Percentiles rank a stretch among this genome's conserved stretches.
Evolutionary conservation across 805 yeast genomes (phyloP).

Genomic region (Schwanniomyces yamadae): DNA sequence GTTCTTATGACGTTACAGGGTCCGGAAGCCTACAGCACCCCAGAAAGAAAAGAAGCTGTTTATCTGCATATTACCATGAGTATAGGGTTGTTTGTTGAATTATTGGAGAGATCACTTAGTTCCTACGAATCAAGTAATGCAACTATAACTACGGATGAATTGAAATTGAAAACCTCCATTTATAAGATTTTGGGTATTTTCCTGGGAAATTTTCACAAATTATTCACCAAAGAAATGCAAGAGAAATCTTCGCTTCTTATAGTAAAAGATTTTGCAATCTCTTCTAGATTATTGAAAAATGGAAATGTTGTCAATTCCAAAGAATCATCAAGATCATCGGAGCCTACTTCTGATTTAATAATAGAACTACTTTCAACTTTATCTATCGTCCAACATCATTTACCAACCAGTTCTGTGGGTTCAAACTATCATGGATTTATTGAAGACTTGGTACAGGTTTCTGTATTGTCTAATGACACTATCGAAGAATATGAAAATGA

Average conservation of each 20-base stretch:
- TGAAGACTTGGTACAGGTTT: constrained; percentile 33
- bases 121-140: neutral
- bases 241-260: constrained; percentile 12
- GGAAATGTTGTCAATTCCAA: constrained; percentile 11
- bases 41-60: constrained; percentile 36
- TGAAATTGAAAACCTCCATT: constrained; percentile 25
- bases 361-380: constrained; percentile 34
- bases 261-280: constrained; percentile 23
- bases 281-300: constrained; percentile 13
- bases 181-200: constrained; percentile 25
- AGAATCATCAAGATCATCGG: constrained; percentile 4
- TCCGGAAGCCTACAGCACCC: constrained; percentile 44
- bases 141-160: constrained; percentile 9
- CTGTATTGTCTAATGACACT: constrained; percentile 42
- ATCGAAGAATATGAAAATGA: constrained; percentile 56
- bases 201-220: constrained; percentile 28
- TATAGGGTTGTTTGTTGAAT: constrained; percentile 16
- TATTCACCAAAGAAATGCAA: constrained; percentile 18
- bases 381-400: constrained; percentile 26
- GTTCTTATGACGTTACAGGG: constrained; percentile 53
- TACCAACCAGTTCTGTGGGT: constrained; percentile 17
- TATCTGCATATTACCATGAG: constrained; percentile 19
- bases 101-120: constrained; percentile 16
- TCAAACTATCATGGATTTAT: constrained; percentile 20
- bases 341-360: constrained; percentile 21